These are phyloP conservation scores for Euphorbia pulcherrima DNA, from an alignment of 345 rosid genomes.

Conservation along the genomic window DNA sequence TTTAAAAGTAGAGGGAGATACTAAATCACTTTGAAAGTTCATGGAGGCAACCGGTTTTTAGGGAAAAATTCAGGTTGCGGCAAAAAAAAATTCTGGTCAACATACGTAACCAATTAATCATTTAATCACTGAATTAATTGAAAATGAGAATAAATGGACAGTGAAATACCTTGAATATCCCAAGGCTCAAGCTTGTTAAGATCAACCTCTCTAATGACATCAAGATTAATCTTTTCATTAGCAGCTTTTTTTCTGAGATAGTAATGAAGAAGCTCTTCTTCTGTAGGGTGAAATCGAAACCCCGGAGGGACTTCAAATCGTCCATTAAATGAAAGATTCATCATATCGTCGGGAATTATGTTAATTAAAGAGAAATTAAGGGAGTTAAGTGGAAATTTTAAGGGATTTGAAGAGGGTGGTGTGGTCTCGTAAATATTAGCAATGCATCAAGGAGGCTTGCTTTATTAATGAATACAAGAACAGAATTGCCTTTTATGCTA, in stretches of 20 bases:
- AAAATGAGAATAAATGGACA: neutral
- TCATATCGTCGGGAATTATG: conserved; percentile 48
- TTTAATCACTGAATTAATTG: neutral
- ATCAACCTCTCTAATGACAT: conserved; percentile 95
- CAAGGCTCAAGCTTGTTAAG: conserved; percentile 99
- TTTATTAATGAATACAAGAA: no score
- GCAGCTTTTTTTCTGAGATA: conserved; percentile 88
- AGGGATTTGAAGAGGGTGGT: no score
- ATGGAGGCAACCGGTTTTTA: no score
- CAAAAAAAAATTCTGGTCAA: no score
- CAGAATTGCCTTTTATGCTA: no score
- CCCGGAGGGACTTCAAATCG: conserved; percentile 97
- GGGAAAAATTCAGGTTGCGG: no score
- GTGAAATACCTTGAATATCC: conserved; percentile 81
- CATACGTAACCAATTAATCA: neutral
- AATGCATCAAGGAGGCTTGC: no score
- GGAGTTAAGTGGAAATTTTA: neutral
- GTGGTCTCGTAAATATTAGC: no score
- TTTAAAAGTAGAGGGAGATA: no score
- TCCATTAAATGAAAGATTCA: conserved; percentile 86
- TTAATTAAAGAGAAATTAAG: neutral
- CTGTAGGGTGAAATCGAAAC: conserved; percentile 95
- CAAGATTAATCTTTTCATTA: conserved; percentile 79
- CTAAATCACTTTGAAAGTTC: no score
- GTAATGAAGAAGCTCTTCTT: conserved; percentile 93